Base-by-base conservation (phyloP, 805 yeast genomes). In the Monosporozyma yasuniensis region DNA sequence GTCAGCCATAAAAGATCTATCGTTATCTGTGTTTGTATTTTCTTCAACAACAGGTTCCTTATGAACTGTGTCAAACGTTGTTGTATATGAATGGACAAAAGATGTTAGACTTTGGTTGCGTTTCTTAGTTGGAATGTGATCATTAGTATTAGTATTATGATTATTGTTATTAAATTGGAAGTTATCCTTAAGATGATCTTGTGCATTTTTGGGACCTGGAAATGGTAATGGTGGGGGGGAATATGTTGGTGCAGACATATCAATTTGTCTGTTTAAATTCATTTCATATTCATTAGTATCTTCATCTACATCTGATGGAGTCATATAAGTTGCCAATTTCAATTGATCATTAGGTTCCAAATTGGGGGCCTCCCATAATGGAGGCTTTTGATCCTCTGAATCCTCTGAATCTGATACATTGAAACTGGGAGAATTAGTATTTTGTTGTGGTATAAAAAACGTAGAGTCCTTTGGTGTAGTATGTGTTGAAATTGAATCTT, bases 331-430 rank as follows among this genome's bases (percentile, higher is more conserved):
- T 1, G 67, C 69, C 9, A 70, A 53, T 49, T 65, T 57, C 25
- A 71, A 54, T 46, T 70, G 73, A 50, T 71, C 73, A 42, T 67
- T 65, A 3, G 75, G 72, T 38, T 67, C 69, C 4, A 70, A 48
- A 12, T 61, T 56, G 2, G 75, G 75, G 1, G 74, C 72, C 0
- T 61, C 61, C 74, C 74, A 71, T 41, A 68, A 50, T 4, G 63
- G 58, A 7, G 60, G 51, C 9, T 60, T 56, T 19, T 56, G 52
- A n/a, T 63, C 64, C 2, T 32, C 44, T 10, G 61, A 67, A 18
- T 35, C 38, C 14, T 39, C 42, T 3, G 11, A 19, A 37, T 22
- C 43, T 4, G 47, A 11, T 7, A 4, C 21, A 37, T 37, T 19
- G 21, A 18, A 16, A 19, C 23, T 18, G 41, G 41, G 7, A 18